Percentiles rank a stretch among this genome's conserved stretches.
Evolutionary conservation across 176 grass and related monocot genomes (phyloP).

Genomic region (Eremochloa ophiuroides): DNA sequence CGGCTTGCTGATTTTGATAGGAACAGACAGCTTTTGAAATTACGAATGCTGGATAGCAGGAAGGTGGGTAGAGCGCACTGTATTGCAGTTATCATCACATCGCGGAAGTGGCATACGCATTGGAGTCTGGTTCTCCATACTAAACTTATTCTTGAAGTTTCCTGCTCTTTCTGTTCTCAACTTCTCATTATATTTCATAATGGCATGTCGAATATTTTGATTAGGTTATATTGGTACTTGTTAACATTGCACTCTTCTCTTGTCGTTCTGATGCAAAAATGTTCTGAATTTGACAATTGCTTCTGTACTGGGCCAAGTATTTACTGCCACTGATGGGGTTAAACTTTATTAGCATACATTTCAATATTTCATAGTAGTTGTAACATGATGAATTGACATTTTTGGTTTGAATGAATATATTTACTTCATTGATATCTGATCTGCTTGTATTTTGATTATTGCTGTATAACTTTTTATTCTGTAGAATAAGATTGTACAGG

Average conservation of each 20-base stretch:
- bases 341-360: slow-evolving; percentile 4
- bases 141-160: neutral
- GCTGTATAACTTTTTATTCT: slow-evolving; percentile 41
- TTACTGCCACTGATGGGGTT: neutral
- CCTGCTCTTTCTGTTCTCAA: neutral
- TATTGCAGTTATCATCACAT: slow-evolving; percentile 11
- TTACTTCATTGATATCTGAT: slow-evolving; percentile 14
- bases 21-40: slow-evolving; percentile 49
- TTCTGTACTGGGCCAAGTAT: slow-evolving; percentile 5
- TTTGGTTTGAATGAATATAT: slow-evolving; percentile 3
- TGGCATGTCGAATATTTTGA: slow-evolving; percentile 7
- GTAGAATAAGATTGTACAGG: slow-evolving; percentile 72
- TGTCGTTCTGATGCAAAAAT: neutral
- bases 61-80: slow-evolving; percentile 42
- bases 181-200: neutral
- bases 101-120: slow-evolving; percentile 24
- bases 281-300: slow-evolving; percentile 2
- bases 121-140: slow-evolving; percentile 28
- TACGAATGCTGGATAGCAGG: slow-evolving; percentile 51
- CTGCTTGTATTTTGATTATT: slow-evolving; percentile 41
- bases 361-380: slow-evolving; percentile 9
- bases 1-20: slow-evolving; percentile 66
- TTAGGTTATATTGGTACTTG: neutral
- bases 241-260: neutral
- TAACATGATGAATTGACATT: neutral